Base-by-base conservation (phyloP, 495 filamentous ascomycete species). In the Schizothecium vesticola region DNA sequence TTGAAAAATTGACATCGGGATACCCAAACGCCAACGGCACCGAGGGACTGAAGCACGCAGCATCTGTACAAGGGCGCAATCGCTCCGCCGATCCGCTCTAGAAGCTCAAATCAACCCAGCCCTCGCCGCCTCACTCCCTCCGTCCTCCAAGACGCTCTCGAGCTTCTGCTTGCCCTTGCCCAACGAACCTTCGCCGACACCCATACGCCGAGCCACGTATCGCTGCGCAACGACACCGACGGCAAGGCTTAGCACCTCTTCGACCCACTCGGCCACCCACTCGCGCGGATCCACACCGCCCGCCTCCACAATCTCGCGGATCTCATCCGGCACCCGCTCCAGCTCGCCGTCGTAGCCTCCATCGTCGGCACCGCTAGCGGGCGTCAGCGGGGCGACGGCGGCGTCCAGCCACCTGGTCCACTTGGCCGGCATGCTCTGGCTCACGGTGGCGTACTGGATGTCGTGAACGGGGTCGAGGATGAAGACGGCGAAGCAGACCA, bases 231-330 rank as follows among this genome's bases (percentile, higher is more conserved):
- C 88, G 22, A 96, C 79, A 7, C 95, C 96, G 1, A 93, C 86
- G 5, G 88, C 86, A 64, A 97, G 78, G 56, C 83, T 86, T n/a
- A 99, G 84, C 0, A 89, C 80, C 78, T 98, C 96, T 80, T 98
- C 93, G 7, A 99, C 85, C 95, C 95, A 99, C 77, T 98, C 96
- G 0, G 94, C 89, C 43, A 96, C 91, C 95, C 95, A 99, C 78
- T 98, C 95, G 56, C 95, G 84, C 0, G 95, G 95, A 76, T 99
- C 95, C 3, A 97, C 91, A 36, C 94, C 95, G 21, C 96, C 96
- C 61, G 81, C 85, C 73, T 94, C 88, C 66, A 98, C 86, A 69
- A 98, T 96, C 76, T 95, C 91, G 1, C 85, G 84, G 70, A 99
- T 98, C 75, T 92, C 91, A 24, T 90, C 89, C 3, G 94, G 95